These are phyloP conservation scores for Penicillium concentricum DNA, from an alignment of 2,329 filamentous ascomycete genomes.

Conservation along the genomic window DNA sequence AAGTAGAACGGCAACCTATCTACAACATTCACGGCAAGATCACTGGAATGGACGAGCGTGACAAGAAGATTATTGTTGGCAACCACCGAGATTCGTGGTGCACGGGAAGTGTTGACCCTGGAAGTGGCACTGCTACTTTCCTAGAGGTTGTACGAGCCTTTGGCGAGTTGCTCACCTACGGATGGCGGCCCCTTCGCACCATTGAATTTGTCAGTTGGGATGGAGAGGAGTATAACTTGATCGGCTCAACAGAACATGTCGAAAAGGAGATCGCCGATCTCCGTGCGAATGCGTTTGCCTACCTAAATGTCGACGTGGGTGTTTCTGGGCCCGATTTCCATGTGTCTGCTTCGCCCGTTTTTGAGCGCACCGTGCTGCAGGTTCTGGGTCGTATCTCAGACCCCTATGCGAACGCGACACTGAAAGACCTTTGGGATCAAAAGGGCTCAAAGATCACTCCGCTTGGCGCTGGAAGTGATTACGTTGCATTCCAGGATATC, in stretches of 20 bases:
- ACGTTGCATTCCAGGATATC: conserved; percentile 86
- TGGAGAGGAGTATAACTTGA: conserved; percentile 85
- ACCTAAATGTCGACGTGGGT: conserved; percentile 86
- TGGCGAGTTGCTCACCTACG: conserved; percentile 70
- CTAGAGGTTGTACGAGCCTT: conserved; percentile 85
- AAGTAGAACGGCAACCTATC: conserved; percentile 76
- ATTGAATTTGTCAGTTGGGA: conserved; percentile 99
- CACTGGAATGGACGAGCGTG: conserved; percentile 74
- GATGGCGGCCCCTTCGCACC: conserved; percentile 89
- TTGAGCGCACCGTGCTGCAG: conserved; percentile 68
- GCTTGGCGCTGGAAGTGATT: conserved; percentile 75
- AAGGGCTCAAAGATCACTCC: conserved; percentile 60
- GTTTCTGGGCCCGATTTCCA: conserved; percentile 73
- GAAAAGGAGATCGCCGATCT: conserved; percentile 76
- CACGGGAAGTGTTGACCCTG: conserved; percentile 81
- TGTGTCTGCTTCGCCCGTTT: conserved; percentile 78
- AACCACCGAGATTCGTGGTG: conserved; percentile 94
- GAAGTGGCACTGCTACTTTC: conserved; percentile 86
- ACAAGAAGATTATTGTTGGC: conserved; percentile 84
- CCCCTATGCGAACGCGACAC: conserved; percentile 66
- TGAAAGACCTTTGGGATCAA: conserved; percentile 73
- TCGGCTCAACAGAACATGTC: conserved; percentile 92
- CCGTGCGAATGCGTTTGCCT: conserved; percentile 73
- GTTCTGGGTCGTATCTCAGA: conserved; percentile 74
- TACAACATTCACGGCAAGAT: conserved; percentile 91